Evolutionary conservation across 345 rosid species (phyloP), one percentile per base, ranked within the genome.

Genomic region (Euphorbia tirucalli): DNA sequence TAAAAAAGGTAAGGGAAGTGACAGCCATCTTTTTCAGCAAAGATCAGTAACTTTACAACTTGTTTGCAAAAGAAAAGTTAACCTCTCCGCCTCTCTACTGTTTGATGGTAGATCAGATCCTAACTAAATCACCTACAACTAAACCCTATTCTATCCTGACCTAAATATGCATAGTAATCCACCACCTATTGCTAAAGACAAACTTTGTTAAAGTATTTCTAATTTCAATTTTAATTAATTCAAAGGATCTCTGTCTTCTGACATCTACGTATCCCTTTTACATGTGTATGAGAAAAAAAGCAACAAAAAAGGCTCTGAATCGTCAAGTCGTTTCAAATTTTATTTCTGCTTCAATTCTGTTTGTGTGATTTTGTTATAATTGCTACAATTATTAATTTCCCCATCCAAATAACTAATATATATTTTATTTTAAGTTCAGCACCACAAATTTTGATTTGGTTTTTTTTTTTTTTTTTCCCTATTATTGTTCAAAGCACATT

Each of bases 231-330:
- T 35, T 35, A 35, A 35, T 35, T 35, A 35, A 35, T 35, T 35
- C 39, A 73, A 80, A 80, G 80, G 77, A 73, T 82, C 78, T 84
- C 76, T 84, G 86, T 48, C 69, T 79, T 52, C 86, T 85, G 86
- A 83, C 84, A 77, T 71, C 82, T 81, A n/a, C n/a, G n/a, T n/a
- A n/a, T n/a, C n/a, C n/a, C n/a, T n/a, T n/a, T n/a, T n/a, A n/a
- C n/a, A n/a, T n/a, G n/a, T 6, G 16, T 41, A 43, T 31, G 28
- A 0, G 30, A 25, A 31, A 31, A 15, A 11, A 0, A 69, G 49
- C 32, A 65, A 31, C 16, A 82, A 48, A 69, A 55, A 75, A 67
- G 44, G 31, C 1, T 32, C 21, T 69, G 85, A 80, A 81, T 74
- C 60, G 85, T 85, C 87, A 82, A 75, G 82, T 85, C 84, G 66